These are phyloP conservation scores for Penicillium palitans DNA, from an alignment of 2,329 filamentous ascomycete species.

Conservation along the genomic window DNA sequence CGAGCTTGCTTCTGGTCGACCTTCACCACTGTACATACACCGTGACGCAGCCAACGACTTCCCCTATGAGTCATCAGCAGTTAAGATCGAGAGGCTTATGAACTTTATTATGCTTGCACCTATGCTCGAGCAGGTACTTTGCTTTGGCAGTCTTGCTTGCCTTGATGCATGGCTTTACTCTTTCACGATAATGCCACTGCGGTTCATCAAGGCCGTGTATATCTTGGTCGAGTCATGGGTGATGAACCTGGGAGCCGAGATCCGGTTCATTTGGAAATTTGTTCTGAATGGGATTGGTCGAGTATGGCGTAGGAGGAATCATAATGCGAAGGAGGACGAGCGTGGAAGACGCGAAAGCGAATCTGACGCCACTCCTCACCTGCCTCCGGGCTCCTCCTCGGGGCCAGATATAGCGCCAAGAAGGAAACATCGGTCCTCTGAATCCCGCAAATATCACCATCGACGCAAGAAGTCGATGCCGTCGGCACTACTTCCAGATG, in stretches of 20 bases:
- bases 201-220: constrained; percentile 77
- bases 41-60: constrained; percentile 58
- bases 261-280: constrained; percentile 69
- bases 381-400: constrained; percentile 16
- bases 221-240: constrained; percentile 78
- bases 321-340: constrained; percentile 15
- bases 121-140: constrained; percentile 78
- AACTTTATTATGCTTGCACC: constrained; percentile 84
- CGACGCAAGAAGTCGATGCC: constrained; percentile 79
- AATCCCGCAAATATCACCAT: constrained; percentile 52
- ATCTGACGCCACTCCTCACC: constrained; percentile 19
- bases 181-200: constrained; percentile 88
- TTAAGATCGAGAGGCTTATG: constrained; percentile 87
- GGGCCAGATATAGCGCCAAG: constrained; percentile 22
- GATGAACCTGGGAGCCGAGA: constrained; percentile 70
- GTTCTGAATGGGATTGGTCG: constrained; percentile 78
- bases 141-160: constrained; percentile 87
- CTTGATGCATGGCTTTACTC: constrained; percentile 95
- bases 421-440: constrained; percentile 31
- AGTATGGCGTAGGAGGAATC: constrained; percentile 65
- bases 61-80: constrained; percentile 86
- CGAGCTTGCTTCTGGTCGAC: constrained; percentile 61
- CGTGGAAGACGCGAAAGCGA: constrained; percentile 24
- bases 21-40: constrained; percentile 65
- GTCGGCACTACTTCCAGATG: constrained; percentile 78